A percentile compares a stretch with the other conserved stretches of the same genome.
Evolutionary conservation across 2,329 filamentous ascomycete genomes (phyloP).

Genomic region (Ophiostoma sp.): DNA sequence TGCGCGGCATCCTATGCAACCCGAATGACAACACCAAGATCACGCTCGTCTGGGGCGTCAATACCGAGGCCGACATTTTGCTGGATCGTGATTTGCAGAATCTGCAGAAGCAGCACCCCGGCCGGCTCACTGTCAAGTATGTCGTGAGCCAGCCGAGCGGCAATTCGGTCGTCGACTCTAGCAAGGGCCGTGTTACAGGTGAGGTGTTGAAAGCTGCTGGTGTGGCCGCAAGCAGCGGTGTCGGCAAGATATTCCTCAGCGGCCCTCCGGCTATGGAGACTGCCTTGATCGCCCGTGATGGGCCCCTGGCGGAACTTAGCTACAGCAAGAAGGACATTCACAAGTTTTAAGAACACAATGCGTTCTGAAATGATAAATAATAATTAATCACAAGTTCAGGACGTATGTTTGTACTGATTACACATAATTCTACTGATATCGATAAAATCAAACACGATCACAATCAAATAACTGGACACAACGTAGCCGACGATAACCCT

Average conservation of each 20-base stretch:
- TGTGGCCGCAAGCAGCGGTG: background rate
- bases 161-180: background rate
- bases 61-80: background rate
- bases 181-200: background rate
- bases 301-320: background rate
- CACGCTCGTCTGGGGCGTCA: background rate
- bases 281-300: background rate
- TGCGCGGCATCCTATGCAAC: slow-evolving; percentile 56
- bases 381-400: too few species aligned
- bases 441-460: too few species aligned
- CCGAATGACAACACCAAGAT: slow-evolving; percentile 33
- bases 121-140: background rate
- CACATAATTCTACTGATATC: too few species aligned
- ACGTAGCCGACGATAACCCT: too few species aligned
- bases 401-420: too few species aligned
- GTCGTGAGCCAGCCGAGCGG: background rate
- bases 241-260: background rate
- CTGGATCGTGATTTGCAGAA: background rate
- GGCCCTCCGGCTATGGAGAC: background rate
- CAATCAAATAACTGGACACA: too few species aligned
- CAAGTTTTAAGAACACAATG: background rate
- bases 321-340: slow-evolving; percentile 5
- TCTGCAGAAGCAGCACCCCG: background rate
- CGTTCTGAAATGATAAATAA: too few species aligned
- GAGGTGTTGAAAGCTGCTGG: background rate